Evolutionary conservation across 495 filamentous ascomycete species (phyloP), one percentile per base, ranked within the genome.

Genomic region (Extremus antarcticus): DNA sequence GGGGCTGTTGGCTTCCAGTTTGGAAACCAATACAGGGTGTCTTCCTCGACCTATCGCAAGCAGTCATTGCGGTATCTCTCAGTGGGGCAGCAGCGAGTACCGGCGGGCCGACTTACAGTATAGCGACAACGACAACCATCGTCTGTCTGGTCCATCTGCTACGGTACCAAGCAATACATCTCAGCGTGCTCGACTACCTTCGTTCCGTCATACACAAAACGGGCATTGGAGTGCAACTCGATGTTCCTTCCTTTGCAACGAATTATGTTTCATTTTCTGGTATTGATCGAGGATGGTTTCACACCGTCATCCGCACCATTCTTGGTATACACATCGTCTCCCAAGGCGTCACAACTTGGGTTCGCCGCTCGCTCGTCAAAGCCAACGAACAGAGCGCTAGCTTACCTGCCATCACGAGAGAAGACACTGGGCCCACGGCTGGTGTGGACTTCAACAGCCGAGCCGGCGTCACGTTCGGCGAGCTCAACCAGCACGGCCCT

Each of bases 41-140:
- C 63, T 84, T 89, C 32, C 75, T 97, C 65, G 92, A 97, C 64
- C 75, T 97, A n/a, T 89, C 92, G 39, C 90, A 97, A 68, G 89
- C 90, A 40, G 89, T 97, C 62, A 94, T 98, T 58, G 91, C 92
- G 45, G 80, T 95, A 43, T 92, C 90, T 1, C 74, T 98, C 19
- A 92, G 92, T 52, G 92, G 92, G 43, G 89, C 89, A 48, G 85
- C 80, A 25, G 75, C 85, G 8, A 84, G 80, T 49, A 87, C 85
- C 57, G 62, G 60, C 43, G 66, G 68, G 17, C 86, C 50, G 71
- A 88, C 54, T 23, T 82, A 80, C 64, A 86, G 82, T 65, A 82
- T 84, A 56, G 73, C 87, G 41, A 75, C 92, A 35, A 94, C 88
- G 66, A 80, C 92, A 57, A 78, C 79, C 53, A 86, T 95, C 65